Conservation (phyloP, 169 alveolate species). For the Theileria sp. region DNA sequence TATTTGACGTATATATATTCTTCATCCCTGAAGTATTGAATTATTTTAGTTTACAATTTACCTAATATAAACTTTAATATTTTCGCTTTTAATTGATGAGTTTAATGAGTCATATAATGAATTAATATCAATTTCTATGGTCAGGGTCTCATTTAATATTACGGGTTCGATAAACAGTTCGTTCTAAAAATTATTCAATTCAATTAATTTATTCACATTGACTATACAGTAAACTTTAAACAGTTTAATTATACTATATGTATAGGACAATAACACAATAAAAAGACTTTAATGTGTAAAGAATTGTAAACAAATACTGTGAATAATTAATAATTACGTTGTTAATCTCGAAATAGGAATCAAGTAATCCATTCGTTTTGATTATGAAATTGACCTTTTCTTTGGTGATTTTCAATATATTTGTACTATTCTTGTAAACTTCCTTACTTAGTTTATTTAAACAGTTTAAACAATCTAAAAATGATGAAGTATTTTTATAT, state of each 20-base stretch:
- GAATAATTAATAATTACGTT: neutral
- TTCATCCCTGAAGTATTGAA: conserved; percentile 19
- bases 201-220: conserved; percentile 17
- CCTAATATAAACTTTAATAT: conserved; percentile 43
- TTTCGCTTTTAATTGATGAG: conserved; percentile 56
- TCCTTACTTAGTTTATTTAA: conserved; percentile 22
- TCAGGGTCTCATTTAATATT: conserved; percentile 20
- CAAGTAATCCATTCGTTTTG: conserved; percentile 27
- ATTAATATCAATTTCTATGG: conserved; percentile 44
- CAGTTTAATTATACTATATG: neutral
- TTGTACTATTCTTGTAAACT: conserved; percentile 7
- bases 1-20: conserved; percentile 41
- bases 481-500: neutral
- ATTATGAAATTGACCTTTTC: conserved; percentile 15
- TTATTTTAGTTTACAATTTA: neutral
- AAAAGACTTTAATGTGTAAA: conserved; percentile 3
- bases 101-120: conserved; percentile 50
- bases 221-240: neutral
- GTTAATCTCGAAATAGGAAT: conserved; percentile 23
- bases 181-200: conserved; percentile 10
- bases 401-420: conserved; percentile 8
- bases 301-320: neutral
- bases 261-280: neutral
- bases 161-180: conserved; percentile 50
- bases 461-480: conserved; percentile 28